A percentile compares a stretch with the other conserved stretches of the same genome.
These are phyloP conservation scores for Cordyceps militaris DNA, from an alignment of 2,329 filamentous ascomycete species.

Conservation along the genomic window DNA sequence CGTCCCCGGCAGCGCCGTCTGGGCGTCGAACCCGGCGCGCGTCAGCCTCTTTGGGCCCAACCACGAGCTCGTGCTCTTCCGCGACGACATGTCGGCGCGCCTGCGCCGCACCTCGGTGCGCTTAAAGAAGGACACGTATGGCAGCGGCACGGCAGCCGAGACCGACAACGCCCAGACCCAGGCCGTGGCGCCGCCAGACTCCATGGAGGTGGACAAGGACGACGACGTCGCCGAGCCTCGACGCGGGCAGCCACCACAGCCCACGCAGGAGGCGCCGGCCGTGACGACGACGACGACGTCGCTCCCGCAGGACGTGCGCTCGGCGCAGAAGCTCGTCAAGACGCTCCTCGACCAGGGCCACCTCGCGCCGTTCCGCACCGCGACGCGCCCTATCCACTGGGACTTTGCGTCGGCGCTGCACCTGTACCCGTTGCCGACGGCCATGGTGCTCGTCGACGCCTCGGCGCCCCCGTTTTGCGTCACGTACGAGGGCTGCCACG, in stretches of 20 bases:
- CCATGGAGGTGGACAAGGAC: slow-evolving; percentile 34
- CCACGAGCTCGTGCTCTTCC: slow-evolving; percentile 79
- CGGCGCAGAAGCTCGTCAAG: slow-evolving; percentile 75
- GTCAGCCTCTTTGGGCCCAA: slow-evolving; percentile 79
- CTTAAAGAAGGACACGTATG: slow-evolving; percentile 43
- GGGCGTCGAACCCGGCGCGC: slow-evolving; percentile 81
- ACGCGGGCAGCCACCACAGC: background rate
- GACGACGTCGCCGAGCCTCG: background rate
- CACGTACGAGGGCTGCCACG: slow-evolving; percentile 91
- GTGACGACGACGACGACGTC: slow-evolving; percentile 14
- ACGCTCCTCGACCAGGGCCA: slow-evolving; percentile 87
- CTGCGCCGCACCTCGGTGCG: slow-evolving; percentile 70
- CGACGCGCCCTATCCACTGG: slow-evolving; percentile 78
- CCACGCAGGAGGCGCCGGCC: slow-evolving; percentile 13
- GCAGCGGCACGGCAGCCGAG: slow-evolving; percentile 6
- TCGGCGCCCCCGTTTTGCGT: slow-evolving; percentile 77
- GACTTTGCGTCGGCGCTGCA: slow-evolving; percentile 71
- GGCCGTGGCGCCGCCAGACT: slow-evolving; percentile 18
- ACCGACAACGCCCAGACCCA: slow-evolving; percentile 12
- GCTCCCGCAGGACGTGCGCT: slow-evolving; percentile 44
- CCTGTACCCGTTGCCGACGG: slow-evolving; percentile 82
- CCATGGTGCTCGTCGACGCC: slow-evolving; percentile 74
- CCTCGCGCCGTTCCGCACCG: slow-evolving; percentile 78
- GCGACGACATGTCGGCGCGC: slow-evolving; percentile 78
- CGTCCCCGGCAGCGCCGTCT: slow-evolving; percentile 56